Percentiles rank a stretch among this genome's conserved stretches.
Evolutionary conservation across 805 yeast genomes (phyloP).

Genomic region (Wickerhamomyces bovis): DNA sequence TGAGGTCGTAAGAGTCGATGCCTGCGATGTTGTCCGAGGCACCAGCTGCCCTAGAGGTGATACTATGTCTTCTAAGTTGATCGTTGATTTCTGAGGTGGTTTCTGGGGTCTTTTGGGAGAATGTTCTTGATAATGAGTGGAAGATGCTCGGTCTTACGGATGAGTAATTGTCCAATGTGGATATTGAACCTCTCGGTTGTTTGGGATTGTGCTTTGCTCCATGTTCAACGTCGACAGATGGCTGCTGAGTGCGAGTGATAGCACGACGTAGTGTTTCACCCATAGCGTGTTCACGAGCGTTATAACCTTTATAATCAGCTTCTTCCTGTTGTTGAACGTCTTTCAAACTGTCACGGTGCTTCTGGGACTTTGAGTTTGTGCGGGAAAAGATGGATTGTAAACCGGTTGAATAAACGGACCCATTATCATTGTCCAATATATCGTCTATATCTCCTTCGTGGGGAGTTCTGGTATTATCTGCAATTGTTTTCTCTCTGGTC

Average conservation of each 20-base stretch:
- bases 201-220: neutral
- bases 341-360: slow-evolving; percentile 5
- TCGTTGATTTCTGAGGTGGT: slow-evolving; percentile 26
- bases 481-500: slow-evolving; percentile 51
- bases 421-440: neutral
- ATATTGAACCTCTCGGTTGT: neutral
- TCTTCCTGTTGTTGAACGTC: slow-evolving; percentile 23
- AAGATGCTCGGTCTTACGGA: slow-evolving; percentile 7
- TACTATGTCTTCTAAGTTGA: slow-evolving; percentile 30
- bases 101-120: slow-evolving; percentile 17
- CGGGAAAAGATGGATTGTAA: slow-evolving; percentile 1
- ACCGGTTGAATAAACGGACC: neutral
- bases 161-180: neutral
- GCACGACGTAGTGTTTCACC: slow-evolving; percentile 30
- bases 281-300: slow-evolving; percentile 28
- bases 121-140: slow-evolving; percentile 16
- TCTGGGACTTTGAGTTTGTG: slow-evolving; percentile 1
- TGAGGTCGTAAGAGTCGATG: slow-evolving; percentile 26
- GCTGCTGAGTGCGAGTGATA: slow-evolving; percentile 14
- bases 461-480: slow-evolving; percentile 21
- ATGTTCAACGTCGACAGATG: neutral
- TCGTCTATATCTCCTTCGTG: slow-evolving; percentile 12
- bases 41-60: slow-evolving; percentile 36
- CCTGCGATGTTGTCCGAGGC: slow-evolving; percentile 43
- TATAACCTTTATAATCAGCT: slow-evolving; percentile 24